phyloP scores from a whole-genome alignment of 225 moss, liverwort and hornwort species.

The Marchantia paleacea region DNA sequence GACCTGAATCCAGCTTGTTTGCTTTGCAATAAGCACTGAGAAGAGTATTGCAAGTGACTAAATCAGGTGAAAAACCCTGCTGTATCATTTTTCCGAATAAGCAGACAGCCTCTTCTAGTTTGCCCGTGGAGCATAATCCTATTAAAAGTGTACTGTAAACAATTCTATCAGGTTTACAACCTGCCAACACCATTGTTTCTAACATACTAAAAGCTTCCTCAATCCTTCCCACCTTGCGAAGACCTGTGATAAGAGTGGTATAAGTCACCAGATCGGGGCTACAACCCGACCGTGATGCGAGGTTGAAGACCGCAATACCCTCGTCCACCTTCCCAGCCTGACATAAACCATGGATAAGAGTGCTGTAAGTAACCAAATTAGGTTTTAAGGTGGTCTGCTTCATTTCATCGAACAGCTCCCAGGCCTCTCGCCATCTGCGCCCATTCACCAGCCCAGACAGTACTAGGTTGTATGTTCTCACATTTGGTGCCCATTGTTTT shows the following conservation, averaged over 20 bases:
- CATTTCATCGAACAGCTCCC: constrained; percentile 54
- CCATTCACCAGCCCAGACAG: constrained; percentile 28
- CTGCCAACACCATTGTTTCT: constrained; percentile 49
- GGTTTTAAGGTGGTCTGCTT: constrained; percentile 48
- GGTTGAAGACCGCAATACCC: constrained; percentile 22
- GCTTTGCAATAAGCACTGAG: constrained; percentile 56
- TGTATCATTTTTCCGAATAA: constrained; percentile 65
- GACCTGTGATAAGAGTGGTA: constrained; percentile 39
- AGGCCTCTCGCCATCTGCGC: constrained; percentile 45
- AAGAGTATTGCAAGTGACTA: constrained; percentile 57
- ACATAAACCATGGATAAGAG: constrained; percentile 59
- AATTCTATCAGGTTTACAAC: constrained; percentile 59
- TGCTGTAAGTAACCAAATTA: constrained; percentile 63
- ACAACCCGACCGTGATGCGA: constrained; percentile 26
- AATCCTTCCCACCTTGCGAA: constrained; percentile 59
- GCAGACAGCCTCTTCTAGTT: constrained; percentile 53
- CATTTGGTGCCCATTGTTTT: constrained; percentile 19
- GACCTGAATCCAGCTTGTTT: constrained; percentile 45
- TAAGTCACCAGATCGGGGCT: constrained; percentile 36
- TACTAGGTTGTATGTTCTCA: constrained; percentile 38
- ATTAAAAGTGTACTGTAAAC: constrained; percentile 61
- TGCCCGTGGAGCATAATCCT: constrained; percentile 58
- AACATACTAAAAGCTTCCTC: constrained; percentile 58
- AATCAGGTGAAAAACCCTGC: constrained; percentile 58
- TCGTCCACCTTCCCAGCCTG: constrained; percentile 36